Evolutionary conservation across 106 monocot species (phyloP), one percentile per base, ranked within the genome.

Genomic region (Acorus gramineus): DNA sequence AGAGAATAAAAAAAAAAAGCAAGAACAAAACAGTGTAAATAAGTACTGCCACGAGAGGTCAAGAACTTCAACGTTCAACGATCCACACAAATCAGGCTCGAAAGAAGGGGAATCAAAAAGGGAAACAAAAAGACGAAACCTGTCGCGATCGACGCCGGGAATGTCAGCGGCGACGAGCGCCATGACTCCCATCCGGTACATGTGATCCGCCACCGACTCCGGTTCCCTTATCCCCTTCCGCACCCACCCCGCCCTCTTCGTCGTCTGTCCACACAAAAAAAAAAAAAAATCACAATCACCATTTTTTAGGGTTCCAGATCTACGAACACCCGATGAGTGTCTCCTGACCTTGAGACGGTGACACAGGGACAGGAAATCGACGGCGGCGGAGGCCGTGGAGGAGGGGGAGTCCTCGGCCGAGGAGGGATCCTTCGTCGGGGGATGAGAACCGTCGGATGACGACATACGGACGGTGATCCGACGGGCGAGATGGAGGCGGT

Each of bases 161-260:
- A 74, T 50, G 47, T 89, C 76, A n/a, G 59, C 49, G 42, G 82
- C 84, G 46, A 87, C 57, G 65, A 95, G 76, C 5, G 86, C 86
- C 94, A 96, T 96, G 60, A 96, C 57, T 45, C 87, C 76, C 95
- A 96, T 96, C 57, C 95, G 77, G 76, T 96, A 90, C 95, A 96
- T 96, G 85, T 96, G 95, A 67, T 96, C 95, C 52, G 90, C 95
- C 53, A 96, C 76, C 44, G 95, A 96, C 80, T 96, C 95, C 42
- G 95, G 87, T 10, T 71, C 90, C 45, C 65, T 64, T 62, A 96
- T 80, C 11, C 80, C 90, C n/a, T 76, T 77, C 58, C 57, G 74
- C 62, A 96, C 76, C 90, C 95, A 96, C 11, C 95, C 95, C 6
- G 82, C 73, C 75, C 95, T 82, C 78, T 90, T 96, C 75, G 90